Evolutionary conservation across 2,329 filamentous ascomycete species (phyloP), one percentile per base, ranked within the genome.

Genomic region (Fusarium solani-melongenae): DNA sequence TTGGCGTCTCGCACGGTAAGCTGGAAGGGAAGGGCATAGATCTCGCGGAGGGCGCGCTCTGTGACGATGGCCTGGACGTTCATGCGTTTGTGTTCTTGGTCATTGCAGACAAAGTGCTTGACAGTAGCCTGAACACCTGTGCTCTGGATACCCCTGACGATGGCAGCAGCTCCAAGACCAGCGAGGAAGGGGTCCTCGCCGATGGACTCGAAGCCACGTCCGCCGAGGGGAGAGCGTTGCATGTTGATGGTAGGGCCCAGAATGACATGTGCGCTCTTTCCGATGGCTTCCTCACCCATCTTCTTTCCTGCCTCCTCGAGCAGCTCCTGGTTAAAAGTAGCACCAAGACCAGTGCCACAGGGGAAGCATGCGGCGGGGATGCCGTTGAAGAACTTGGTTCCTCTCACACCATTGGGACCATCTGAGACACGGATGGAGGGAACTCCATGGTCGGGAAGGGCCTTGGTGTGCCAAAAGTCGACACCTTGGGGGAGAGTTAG

Each of bases 391-490:
- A 92, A 93, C 74, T 88, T 90, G 55, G 88, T 90, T 59, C 91
- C 92, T 72, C 92, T 86, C 36, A 92, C 88, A 59, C 92, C 92
- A 79, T 93, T 93, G 39, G 92, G 92, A 0, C 92, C 92, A 75
- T 94, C 92, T 39, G 90, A 89, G 55, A 91, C 86, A 56, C 92
- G 89, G 34, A 93, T 84, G 0, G 91, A 90, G 7, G 91, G 91
- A 36, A 93, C 86, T 2, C 88, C 88, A 76, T 91, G 86, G 24
- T 89, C 80, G 11, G 89, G 88, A 8, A 93, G 83, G 15, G 88
- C 81, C 73, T 89, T 88, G 36, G 91, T 92, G 77, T 92, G 90
- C 92, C 92, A 93, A 77, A 92, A 92, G 81, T 93, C 91, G 72
- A 88, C 86, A 65, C 90, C 90, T 88, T 64, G 7, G 4, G 4